Evolutionary conservation across 1,139 yeast genomes (phyloP).

Genomic region (Yamadazyma jaroonii): DNA sequence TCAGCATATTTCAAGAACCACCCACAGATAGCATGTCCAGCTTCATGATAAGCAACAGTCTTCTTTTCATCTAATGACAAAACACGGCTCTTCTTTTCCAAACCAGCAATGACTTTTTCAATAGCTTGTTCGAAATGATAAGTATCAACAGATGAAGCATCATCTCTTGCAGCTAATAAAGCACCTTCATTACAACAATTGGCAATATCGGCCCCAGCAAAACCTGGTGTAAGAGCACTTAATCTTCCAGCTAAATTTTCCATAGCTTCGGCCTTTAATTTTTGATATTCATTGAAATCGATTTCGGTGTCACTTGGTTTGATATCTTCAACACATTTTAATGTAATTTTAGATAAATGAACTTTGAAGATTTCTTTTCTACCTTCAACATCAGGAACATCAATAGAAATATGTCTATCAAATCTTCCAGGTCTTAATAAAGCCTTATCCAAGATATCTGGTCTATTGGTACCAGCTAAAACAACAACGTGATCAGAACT

Average conservation of each 20-base stretch:
- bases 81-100: slow-evolving; percentile 69
- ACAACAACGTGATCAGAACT: slow-evolving; percentile 75
- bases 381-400: slow-evolving; percentile 75
- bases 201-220: slow-evolving; percentile 85
- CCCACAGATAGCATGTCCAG: slow-evolving; percentile 82
- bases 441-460: slow-evolving; percentile 75
- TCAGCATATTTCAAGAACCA: slow-evolving; percentile 74
- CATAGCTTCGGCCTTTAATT: slow-evolving; percentile 45
- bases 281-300: slow-evolving; percentile 48
- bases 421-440: slow-evolving; percentile 82
- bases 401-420: slow-evolving; percentile 73
- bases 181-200: slow-evolving; percentile 85
- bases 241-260: slow-evolving; percentile 67
- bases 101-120: slow-evolving; percentile 79
- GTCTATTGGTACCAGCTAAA: slow-evolving; percentile 79
- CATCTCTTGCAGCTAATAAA: slow-evolving; percentile 71
- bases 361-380: slow-evolving; percentile 73
- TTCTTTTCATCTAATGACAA: slow-evolving; percentile 70
- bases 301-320: slow-evolving; percentile 37
- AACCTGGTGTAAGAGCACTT: slow-evolving; percentile 80
- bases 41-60: slow-evolving; percentile 79
- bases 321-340: slow-evolving; percentile 40
- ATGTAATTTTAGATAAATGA: slow-evolving; percentile 56
- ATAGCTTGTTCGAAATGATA: slow-evolving; percentile 76
- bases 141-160: slow-evolving; percentile 52